These are phyloP conservation scores for Colletotrichum godetiae DNA, from an alignment of 2,329 filamentous ascomycete genomes.

Conservation along the genomic window DNA sequence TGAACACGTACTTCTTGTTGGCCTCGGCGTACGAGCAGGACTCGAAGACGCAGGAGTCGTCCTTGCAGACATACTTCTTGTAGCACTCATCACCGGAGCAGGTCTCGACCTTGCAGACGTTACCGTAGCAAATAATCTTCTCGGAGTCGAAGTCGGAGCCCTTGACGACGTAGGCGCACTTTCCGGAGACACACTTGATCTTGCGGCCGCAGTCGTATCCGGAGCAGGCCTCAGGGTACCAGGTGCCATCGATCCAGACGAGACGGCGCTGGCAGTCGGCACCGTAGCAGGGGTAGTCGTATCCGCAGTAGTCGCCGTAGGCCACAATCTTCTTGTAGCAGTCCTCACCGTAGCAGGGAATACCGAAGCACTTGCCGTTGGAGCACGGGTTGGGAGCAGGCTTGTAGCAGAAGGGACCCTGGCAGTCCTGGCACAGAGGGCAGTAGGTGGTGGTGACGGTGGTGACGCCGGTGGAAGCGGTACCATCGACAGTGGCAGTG, in stretches of 20 bases:
- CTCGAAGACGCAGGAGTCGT: conserved; percentile 42
- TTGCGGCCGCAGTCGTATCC: conserved; percentile 30
- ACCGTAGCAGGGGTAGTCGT: conserved; percentile 43
- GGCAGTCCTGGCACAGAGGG: conserved; percentile 23
- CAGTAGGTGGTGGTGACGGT: conserved; percentile 25
- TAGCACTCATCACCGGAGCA: conserved; percentile 45
- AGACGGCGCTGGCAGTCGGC: conserved; percentile 35
- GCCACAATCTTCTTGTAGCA: conserved; percentile 47
- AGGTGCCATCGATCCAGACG: conserved; percentile 33
- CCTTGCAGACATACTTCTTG: conserved; percentile 40
- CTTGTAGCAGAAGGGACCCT: conserved; percentile 25
- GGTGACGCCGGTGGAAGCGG: background rate
- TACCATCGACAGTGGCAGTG: conserved; percentile 14
- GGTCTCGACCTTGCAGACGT: conserved; percentile 42
- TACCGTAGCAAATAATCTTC: conserved; percentile 31
- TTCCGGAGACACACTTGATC: conserved; percentile 22
- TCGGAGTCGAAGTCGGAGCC: conserved; percentile 27
- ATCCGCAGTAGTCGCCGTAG: conserved; percentile 47
- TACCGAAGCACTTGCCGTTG: background rate
- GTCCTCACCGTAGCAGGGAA: conserved; percentile 37
- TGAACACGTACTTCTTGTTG: conserved; percentile 48
- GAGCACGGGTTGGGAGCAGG: background rate
- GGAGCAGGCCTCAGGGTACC: conserved; percentile 24
- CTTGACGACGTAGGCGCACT: conserved; percentile 12
- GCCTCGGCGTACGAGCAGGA: conserved; percentile 38